Percentiles rank a stretch among this genome's conserved stretches.
Conservation (phyloP, 2,329 filamentous ascomycete species). For the Samsoniella hepiali region DNA sequence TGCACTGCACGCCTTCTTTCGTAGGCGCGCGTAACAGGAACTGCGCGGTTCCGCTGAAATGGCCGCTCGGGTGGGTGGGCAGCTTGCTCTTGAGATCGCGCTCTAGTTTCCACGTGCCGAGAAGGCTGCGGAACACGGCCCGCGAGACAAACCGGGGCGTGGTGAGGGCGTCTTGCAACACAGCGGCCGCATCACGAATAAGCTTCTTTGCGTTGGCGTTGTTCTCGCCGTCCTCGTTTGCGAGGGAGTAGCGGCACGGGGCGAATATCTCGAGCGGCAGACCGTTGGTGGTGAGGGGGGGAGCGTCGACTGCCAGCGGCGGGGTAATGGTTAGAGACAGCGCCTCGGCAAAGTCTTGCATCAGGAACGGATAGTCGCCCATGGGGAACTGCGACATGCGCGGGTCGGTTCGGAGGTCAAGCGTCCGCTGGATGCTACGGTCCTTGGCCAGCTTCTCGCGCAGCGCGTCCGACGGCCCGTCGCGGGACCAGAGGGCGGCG, state of each 20-base stretch:
- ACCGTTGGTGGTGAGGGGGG: constrained; percentile 38
- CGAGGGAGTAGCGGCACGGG: constrained; percentile 51
- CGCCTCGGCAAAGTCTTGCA: constrained; percentile 65
- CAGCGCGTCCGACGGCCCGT: constrained; percentile 29
- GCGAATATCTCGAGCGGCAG: constrained; percentile 52
- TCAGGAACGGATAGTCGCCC: constrained; percentile 74
- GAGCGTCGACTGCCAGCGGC: constrained; percentile 29
- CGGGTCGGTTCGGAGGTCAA: constrained; percentile 49
- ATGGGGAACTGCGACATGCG: constrained; percentile 72
- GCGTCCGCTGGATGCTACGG: constrained; percentile 43
- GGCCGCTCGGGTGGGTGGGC: constrained; percentile 59
- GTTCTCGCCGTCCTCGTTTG: constrained; percentile 35
- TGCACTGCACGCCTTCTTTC: constrained; percentile 43
- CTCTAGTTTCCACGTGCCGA: constrained; percentile 66
- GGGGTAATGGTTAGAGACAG: constrained; percentile 48
- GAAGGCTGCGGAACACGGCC: constrained; percentile 67
- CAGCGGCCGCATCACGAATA: constrained; percentile 43
- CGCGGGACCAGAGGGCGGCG: constrained; percentile 54
- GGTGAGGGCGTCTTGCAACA: constrained; percentile 41
- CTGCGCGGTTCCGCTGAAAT: constrained; percentile 60
- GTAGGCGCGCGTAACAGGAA: constrained; percentile 64
- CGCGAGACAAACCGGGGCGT: constrained; percentile 54
- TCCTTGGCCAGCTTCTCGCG: constrained; percentile 42
- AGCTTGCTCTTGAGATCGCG: constrained; percentile 53
- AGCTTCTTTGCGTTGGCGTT: constrained; percentile 40